Base-by-base conservation (phyloP, 179 eudicot species). In the Amaranthus tricolor region DNA sequence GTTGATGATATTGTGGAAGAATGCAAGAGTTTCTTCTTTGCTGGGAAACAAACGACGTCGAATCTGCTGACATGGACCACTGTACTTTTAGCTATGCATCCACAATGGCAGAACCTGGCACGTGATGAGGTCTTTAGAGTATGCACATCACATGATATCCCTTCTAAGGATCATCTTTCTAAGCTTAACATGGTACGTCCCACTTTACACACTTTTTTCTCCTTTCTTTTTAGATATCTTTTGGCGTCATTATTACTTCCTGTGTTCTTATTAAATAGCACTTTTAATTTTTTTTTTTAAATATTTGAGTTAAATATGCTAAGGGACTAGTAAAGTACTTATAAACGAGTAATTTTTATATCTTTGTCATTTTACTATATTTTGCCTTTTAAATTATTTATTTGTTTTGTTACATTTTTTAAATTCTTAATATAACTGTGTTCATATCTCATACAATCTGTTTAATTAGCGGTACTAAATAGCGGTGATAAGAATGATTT, bases 1-100 rank as follows among this genome's bases (percentile, higher is more conserved):
- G 84, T 82, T 44, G 68, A 86, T 49, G 98, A 94, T 85, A 90
- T 92, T 17, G 89, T 89, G 56, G 98, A 92, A 74, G 98, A 94
- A 84, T 94, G 97, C 82, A 94, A 94, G 86, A 88, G 88, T 61
- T 82, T 94, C 68, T 94, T 92, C 89, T 94, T 92, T 62, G 98
- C 98, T 73, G 98, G 98, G 70, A 89, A 94, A 73, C 92, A 94
- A 66, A 94, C 98, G 49, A 90, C 97, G 76, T 85, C 98, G 78
- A 88, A 89, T 66, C 79, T 94, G 96, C 84, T 94, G 85, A 92
- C 96, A 60, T 94, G 98, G 98, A 89, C 96, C 24, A 89, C 92
- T 16, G 79, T 94, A 12, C 71, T 94, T 5, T 82, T 94, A 8
- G 97, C 97, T 40, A 94, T 92, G 98, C 97, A 94, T 78, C 96